Percentiles rank a stretch among this genome's conserved stretches.
Conservation (phyloP, 768 basidiomycete species). For the Leccinum rimulosum region DNA sequence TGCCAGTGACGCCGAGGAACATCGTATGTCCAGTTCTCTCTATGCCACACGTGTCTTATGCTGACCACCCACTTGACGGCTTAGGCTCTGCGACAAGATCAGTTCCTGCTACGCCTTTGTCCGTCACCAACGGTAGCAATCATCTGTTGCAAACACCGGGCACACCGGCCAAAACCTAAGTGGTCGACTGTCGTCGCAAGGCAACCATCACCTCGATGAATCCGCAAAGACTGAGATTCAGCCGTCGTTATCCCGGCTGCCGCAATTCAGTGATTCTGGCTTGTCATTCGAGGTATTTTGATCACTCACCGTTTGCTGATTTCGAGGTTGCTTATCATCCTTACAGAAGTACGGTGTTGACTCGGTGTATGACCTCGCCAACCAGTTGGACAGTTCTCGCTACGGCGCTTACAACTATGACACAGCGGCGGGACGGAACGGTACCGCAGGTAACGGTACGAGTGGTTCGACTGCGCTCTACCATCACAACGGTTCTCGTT, state of each 20-base stretch:
- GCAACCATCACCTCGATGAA: slow-evolving; percentile 46
- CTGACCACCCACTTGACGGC: too few species aligned
- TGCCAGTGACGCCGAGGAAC: too few species aligned
- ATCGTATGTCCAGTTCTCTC: too few species aligned
- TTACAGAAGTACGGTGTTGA: slow-evolving; percentile 57
- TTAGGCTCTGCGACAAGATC: slow-evolving; percentile 67
- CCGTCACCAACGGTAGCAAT: slow-evolving; percentile 45
- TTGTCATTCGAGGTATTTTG: slow-evolving; percentile 54
- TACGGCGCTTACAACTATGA: slow-evolving; percentile 64
- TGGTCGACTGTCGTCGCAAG: slow-evolving; percentile 57
- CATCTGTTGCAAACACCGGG: too few species aligned
- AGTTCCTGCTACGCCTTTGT: slow-evolving; percentile 78
- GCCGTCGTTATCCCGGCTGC: slow-evolving; percentile 69
- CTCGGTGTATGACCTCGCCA: slow-evolving; percentile 45
- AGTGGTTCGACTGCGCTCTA: slow-evolving; percentile 76
- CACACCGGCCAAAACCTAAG: slow-evolving; percentile 56
- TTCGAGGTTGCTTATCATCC: slow-evolving; percentile 9
- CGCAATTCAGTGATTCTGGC: slow-evolving; percentile 56
- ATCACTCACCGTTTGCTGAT: slow-evolving; percentile 5
- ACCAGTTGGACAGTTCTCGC: slow-evolving; percentile 48
- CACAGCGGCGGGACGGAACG: slow-evolving; percentile 38
- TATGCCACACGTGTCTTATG: too few species aligned
- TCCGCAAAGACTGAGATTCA: slow-evolving; percentile 56
- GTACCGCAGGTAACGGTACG: slow-evolving; percentile 34
- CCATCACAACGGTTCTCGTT: slow-evolving; percentile 74